Percentiles rank a stretch among this genome's conserved stretches.
These are phyloP conservation scores for Teratosphaeriaceae sp. DNA, from an alignment of 2,329 filamentous ascomycete species.

Conservation along the genomic window DNA sequence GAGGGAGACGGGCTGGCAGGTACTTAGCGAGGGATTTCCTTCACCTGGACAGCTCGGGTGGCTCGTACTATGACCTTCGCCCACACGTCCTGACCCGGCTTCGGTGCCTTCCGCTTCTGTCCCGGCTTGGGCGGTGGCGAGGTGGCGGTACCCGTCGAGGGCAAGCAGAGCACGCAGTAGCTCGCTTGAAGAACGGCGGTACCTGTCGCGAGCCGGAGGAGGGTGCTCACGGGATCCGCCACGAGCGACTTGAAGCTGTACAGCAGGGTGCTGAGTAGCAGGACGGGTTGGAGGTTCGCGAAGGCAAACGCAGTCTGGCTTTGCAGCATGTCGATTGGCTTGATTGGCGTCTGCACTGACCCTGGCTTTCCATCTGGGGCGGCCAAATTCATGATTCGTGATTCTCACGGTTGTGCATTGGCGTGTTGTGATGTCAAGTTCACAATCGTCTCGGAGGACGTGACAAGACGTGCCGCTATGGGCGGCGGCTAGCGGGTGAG, in stretches of 20 bases:
- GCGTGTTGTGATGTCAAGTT: too few relatives aligned
- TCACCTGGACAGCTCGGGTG: constrained; percentile 6
- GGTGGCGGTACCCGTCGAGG: constrained; percentile 40
- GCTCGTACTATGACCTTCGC: constrained; percentile 36
- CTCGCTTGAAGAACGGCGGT: constrained; percentile 57
- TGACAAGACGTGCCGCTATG: too few relatives aligned
- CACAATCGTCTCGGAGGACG: too few relatives aligned
- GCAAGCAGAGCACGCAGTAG: constrained; percentile 54
- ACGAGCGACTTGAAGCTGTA: constrained; percentile 62
- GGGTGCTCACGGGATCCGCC: constrained; percentile 58
- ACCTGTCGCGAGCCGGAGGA: constrained; percentile 55
- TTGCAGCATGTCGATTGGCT: constrained; percentile 26
- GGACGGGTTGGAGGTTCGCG: constrained; percentile 59
- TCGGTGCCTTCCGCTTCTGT: constrained; percentile 44
- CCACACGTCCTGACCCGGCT: constrained; percentile 43
- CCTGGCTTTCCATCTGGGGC: background rate
- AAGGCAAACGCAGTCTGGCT: constrained; percentile 34
- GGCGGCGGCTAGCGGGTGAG: too few relatives aligned
- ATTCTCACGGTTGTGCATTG: too few relatives aligned
- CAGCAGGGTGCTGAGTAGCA: constrained; percentile 59
- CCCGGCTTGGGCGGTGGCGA: constrained; percentile 43
- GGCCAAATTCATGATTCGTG: background rate
- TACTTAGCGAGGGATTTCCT: constrained; percentile 7
- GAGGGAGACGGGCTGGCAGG: constrained; percentile 58
- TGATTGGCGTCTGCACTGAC: constrained; percentile 2